These are phyloP conservation scores for Castanea sativa DNA, from an alignment of 306 rosid genomes.

Conservation along the genomic window DNA sequence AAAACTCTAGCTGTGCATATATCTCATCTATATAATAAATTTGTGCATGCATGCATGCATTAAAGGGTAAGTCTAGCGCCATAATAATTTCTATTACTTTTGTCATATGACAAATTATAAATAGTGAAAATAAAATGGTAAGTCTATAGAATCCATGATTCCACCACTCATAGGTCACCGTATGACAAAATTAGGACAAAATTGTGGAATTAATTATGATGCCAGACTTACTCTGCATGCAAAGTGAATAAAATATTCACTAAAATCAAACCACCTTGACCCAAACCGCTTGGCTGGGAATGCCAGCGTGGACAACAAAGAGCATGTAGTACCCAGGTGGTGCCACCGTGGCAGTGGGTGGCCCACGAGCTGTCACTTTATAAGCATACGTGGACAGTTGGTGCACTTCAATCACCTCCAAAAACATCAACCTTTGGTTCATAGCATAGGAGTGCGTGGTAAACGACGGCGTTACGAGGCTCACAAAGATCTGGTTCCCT, in stretches of 20 bases:
- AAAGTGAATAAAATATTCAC: conserved; percentile 13
- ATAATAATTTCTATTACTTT: too few relatives aligned
- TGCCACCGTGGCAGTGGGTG: conserved; percentile 42
- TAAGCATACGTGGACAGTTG: conserved; percentile 22
- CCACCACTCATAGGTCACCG: too few relatives aligned
- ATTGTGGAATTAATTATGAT: too few relatives aligned
- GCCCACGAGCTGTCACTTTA: conserved; percentile 48
- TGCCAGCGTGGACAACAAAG: conserved; percentile 54
- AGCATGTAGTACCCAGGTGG: conserved; percentile 77
- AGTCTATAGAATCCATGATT: too few relatives aligned
- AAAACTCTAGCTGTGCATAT: too few relatives aligned
- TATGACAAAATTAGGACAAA: fast-evolving
- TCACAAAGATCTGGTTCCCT: conserved; percentile 11
- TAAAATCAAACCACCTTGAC: conserved; percentile 35
- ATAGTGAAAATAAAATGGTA: too few relatives aligned
- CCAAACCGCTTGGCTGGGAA: conserved; percentile 65
- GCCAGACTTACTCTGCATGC: too few relatives aligned
- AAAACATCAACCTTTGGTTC: conserved; percentile 59
- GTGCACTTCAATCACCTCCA: conserved; percentile 24
- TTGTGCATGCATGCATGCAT: too few relatives aligned
- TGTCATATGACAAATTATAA: too few relatives aligned
- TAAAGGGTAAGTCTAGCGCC: too few relatives aligned
- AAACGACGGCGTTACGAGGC: conserved; percentile 63
- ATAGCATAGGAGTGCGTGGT: conserved; percentile 68
- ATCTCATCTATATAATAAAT: too few relatives aligned